Conservation (phyloP, 2,329 filamentous ascomycete species). For the Phialophora macrospora region DNA sequence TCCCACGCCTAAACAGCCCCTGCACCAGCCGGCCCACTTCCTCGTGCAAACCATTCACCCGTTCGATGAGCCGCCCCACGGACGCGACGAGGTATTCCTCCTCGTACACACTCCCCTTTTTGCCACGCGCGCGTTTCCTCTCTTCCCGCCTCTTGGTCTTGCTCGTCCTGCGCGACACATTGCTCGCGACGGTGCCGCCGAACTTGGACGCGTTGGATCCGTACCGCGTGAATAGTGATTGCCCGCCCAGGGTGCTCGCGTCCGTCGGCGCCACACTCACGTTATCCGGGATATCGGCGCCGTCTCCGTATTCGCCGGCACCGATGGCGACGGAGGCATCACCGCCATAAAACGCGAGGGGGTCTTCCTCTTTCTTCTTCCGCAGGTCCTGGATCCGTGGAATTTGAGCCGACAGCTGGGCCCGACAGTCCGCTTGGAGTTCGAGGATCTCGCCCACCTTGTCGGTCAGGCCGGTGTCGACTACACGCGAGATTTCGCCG, state of each 20-base stretch:
- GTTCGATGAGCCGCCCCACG: conserved; percentile 79
- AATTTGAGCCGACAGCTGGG: conserved; percentile 80
- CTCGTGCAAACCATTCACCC: conserved; percentile 72
- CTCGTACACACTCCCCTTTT: conserved; percentile 97
- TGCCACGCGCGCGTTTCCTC: conserved; percentile 89
- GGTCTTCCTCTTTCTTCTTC: conserved; percentile 78
- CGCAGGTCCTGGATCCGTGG: conserved; percentile 84
- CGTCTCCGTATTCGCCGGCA: background rate
- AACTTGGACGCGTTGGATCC: conserved; percentile 59
- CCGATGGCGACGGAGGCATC: conserved; percentile 62
- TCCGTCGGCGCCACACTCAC: conserved; percentile 87
- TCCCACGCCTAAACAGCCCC: conserved; percentile 76
- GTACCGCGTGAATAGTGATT: conserved; percentile 92
- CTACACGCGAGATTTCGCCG: conserved; percentile 66
- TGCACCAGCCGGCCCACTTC: conserved; percentile 78
- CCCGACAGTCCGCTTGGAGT: conserved; percentile 89
- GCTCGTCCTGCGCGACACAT: conserved; percentile 76
- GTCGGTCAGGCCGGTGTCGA: conserved; percentile 81
- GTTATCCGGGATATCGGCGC: conserved; percentile 79
- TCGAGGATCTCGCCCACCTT: conserved; percentile 83
- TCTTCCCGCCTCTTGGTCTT: conserved; percentile 91
- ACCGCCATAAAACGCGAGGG: conserved; percentile 85
- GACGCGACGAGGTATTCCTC: conserved; percentile 95
- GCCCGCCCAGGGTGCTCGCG: conserved; percentile 73
- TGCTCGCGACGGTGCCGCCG: conserved; percentile 65